Base-by-base conservation (phyloP, 2,329 filamentous ascomycete genomes). In the Arthrocladium fulminans region DNA sequence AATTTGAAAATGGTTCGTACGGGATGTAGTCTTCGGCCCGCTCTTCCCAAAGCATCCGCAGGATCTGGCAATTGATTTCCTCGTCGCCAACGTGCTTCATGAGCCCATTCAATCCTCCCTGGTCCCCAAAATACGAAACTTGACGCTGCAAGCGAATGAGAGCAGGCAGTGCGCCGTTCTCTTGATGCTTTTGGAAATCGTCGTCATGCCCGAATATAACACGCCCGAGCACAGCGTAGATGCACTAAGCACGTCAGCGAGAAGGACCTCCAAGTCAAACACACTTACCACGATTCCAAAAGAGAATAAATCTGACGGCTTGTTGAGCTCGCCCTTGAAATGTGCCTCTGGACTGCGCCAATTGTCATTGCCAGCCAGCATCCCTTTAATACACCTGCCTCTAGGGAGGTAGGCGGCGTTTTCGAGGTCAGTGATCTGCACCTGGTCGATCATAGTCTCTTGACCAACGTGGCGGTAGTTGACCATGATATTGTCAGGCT, bases 121-220 rank as follows among this genome's bases (percentile, higher is more conserved):
- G 59, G 51, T 74, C 66, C 35, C 64, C 65, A 57, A 74, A 74
- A 54, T 69, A 71, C 2, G 70, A 75, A 12, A 74, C 64, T 52
- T 73, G 71, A 17, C 67, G 66, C 51, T 69, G 64, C 30, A 74
- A 56, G 29, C 73, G 66, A 53, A 67, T 60, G 10, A 35, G 32
- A 38, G 62, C 63, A 40, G 68, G 59, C n/a, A 60, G 61, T 38
- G 68, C 66, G 19, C 61, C 55, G 57, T 62, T 51, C 56, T 64
- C 51, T 12, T 35, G 4, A 35, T 35, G 32, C 53, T 60, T 48
- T 55, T 65, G 50, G 55, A 64, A 59, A 23, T 63, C 57, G 38
- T 66, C 60, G 48, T 59, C 61, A 44, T 66, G 61, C 43, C 63
- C 63, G 51, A 72, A 68, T 50, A 71, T 65, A 40, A 72, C 62